Percentiles rank a stretch among this genome's conserved stretches.
These are phyloP conservation scores for Physcia stellaris DNA, from an alignment of 495 filamentous ascomycete species.

Conservation along the genomic window DNA sequence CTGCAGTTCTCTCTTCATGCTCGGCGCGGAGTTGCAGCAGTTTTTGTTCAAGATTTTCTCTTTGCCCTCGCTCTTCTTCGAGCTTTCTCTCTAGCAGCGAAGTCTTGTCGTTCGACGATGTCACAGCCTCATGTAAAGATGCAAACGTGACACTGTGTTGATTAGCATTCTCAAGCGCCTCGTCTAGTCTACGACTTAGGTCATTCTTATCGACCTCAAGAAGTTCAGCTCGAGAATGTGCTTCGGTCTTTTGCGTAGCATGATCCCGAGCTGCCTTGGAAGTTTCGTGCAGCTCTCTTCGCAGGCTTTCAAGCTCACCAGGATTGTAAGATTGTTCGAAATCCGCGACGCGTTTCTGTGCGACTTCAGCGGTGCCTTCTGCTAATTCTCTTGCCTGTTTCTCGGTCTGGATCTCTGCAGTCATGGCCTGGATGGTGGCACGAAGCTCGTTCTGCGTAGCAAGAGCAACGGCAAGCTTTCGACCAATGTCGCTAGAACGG, in stretches of 20 bases:
- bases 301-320: conserved; percentile 69
- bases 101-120: conserved; percentile 62
- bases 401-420: conserved; percentile 63
- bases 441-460: conserved; percentile 65
- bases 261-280: conserved; percentile 68
- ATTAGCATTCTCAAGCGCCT: conserved; percentile 48
- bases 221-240: conserved; percentile 56
- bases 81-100: conserved; percentile 64
- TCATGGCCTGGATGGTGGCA: conserved; percentile 50
- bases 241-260: conserved; percentile 58
- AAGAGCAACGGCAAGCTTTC: conserved; percentile 69
- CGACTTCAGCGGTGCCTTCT: conserved; percentile 74
- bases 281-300: conserved; percentile 66
- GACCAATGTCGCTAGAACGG: conserved; percentile 61
- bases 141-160: conserved; percentile 60
- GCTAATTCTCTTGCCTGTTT: conserved; percentile 65
- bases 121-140: conserved; percentile 64
- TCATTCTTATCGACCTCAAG: conserved; percentile 75
- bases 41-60: conserved; percentile 68
- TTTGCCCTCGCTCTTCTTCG: conserved; percentile 65
- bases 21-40: conserved; percentile 66
- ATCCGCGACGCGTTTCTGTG: conserved; percentile 69
- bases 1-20: conserved; percentile 68
- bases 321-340: conserved; percentile 75
- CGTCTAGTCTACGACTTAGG: conserved; percentile 52